These are phyloP conservation scores for Drechslerella coelobrocha DNA, from an alignment of 2,329 filamentous ascomycete species.

Conservation along the genomic window DNA sequence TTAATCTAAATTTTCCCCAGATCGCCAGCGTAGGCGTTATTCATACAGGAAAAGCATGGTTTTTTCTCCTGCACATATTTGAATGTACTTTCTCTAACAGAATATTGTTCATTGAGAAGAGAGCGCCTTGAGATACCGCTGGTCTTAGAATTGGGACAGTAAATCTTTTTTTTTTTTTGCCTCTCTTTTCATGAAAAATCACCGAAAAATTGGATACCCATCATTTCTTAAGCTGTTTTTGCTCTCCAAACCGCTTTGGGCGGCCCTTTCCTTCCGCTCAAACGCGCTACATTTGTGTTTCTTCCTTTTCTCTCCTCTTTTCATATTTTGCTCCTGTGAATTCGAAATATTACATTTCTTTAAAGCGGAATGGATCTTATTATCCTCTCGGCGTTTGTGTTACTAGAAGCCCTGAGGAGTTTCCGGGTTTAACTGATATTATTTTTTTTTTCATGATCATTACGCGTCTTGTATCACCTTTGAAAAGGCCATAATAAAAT, in stretches of 20 bases:
- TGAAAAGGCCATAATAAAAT: no score
- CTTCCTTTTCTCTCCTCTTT: no score
- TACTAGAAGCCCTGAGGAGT: no score
- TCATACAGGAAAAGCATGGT: not conserved
- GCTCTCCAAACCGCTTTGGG: not conserved
- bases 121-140: not conserved
- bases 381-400: no score
- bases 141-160: not conserved
- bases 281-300: no score
- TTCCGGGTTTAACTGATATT: no score
- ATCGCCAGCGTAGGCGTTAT: conserved; percentile 1
- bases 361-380: no score
- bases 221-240: not conserved
- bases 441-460: no score
- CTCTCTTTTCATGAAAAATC: not conserved
- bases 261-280: not conserved
- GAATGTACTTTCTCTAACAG: no score
- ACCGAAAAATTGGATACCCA: not conserved
- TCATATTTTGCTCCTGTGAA: no score
- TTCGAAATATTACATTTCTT: no score
- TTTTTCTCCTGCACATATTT: conserved; percentile 11
- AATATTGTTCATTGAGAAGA: not conserved
- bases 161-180: not conserved
- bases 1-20: conserved; percentile 13
- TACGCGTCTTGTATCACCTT: no score